phyloP scores from a whole-genome alignment of 768 basidiomycete species.

The Cyclocybe aegerita region DNA sequence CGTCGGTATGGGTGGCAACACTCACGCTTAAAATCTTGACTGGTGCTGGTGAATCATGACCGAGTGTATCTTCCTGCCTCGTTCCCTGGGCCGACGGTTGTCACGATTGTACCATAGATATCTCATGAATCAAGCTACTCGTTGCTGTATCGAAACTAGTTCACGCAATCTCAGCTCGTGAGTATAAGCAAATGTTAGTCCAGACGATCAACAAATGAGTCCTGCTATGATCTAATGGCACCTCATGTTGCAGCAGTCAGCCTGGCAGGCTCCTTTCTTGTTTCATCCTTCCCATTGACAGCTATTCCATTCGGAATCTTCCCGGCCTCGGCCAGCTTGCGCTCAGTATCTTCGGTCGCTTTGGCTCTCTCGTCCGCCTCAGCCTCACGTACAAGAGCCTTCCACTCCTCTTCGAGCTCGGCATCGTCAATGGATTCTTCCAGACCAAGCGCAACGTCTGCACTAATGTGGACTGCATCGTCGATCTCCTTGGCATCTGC shows the following conservation, averaged over 20 bases:
- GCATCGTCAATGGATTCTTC: constrained; percentile 47
- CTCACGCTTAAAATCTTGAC: constrained; percentile 13
- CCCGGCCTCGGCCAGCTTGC: constrained; percentile 6
- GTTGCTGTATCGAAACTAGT: not conserved
- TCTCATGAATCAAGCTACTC: not conserved
- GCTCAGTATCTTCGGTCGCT: constrained; percentile 5
- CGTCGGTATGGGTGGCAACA: constrained; percentile 42
- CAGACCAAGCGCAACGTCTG: constrained; percentile 55
- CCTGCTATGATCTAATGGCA: not conserved
- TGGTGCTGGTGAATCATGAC: not conserved
- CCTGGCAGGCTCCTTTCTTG: not conserved
- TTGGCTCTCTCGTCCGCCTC: constrained; percentile 14
- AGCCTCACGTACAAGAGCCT: constrained; percentile 43
- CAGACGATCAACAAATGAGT: too few relatives aligned
- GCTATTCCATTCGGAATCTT: constrained; percentile 1
- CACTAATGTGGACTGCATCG: constrained; percentile 68
- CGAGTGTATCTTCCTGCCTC: too few relatives aligned
- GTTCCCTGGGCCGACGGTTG: too few relatives aligned
- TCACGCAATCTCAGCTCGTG: too few relatives aligned
- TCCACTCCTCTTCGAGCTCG: constrained; percentile 66
- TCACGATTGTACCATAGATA: constrained; percentile 5
- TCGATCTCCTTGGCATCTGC: constrained; percentile 83
- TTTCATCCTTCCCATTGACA: not conserved
- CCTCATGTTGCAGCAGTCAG: not conserved
- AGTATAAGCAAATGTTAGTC: not conserved